These are phyloP conservation scores for Xylaria multiplex DNA, from an alignment of 2,329 filamentous ascomycete genomes.

Conservation along the genomic window DNA sequence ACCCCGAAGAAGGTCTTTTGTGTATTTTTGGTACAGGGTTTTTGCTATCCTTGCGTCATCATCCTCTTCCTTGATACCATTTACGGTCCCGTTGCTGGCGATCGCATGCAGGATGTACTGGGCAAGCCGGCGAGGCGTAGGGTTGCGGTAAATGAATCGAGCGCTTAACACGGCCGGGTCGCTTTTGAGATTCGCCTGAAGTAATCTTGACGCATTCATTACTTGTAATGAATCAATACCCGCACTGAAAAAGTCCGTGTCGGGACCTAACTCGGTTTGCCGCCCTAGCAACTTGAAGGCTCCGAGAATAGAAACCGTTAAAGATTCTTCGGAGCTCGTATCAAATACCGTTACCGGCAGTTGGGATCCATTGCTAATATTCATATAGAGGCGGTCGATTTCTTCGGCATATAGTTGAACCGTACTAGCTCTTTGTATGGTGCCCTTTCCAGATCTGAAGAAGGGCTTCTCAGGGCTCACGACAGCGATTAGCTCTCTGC, in stretches of 20 bases:
- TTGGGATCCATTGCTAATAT: constrained; percentile 35
- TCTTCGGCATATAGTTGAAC: constrained; percentile 52
- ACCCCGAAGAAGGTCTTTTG: constrained; percentile 41
- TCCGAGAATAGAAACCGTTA: constrained; percentile 43
- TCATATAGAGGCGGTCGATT: constrained; percentile 53
- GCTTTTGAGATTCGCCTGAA: constrained; percentile 16
- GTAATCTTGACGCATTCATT: constrained; percentile 39
- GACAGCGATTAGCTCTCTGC: constrained; percentile 50
- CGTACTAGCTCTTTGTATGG: constrained; percentile 41
- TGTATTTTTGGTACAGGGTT: constrained; percentile 46
- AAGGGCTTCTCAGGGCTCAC: constrained; percentile 53
- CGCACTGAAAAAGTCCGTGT: constrained; percentile 52
- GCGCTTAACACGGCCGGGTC: constrained; percentile 10
- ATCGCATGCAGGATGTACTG: constrained; percentile 34
- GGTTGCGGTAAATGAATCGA: constrained; percentile 31
- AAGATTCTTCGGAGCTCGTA: constrained; percentile 37
- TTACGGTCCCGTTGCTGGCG: not conserved
- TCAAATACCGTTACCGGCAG: constrained; percentile 38
- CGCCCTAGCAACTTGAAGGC: constrained; percentile 32
- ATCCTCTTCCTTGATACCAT: constrained; percentile 19
- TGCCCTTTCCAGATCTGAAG: constrained; percentile 49
- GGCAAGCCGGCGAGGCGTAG: constrained; percentile 44
- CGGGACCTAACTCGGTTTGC: constrained; percentile 38
- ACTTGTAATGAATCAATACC: constrained; percentile 56
- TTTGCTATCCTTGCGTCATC: constrained; percentile 32